These are phyloP conservation scores for Lachnellula subtilissima DNA, from an alignment of 2,329 filamentous ascomycete genomes.

Conservation along the genomic window DNA sequence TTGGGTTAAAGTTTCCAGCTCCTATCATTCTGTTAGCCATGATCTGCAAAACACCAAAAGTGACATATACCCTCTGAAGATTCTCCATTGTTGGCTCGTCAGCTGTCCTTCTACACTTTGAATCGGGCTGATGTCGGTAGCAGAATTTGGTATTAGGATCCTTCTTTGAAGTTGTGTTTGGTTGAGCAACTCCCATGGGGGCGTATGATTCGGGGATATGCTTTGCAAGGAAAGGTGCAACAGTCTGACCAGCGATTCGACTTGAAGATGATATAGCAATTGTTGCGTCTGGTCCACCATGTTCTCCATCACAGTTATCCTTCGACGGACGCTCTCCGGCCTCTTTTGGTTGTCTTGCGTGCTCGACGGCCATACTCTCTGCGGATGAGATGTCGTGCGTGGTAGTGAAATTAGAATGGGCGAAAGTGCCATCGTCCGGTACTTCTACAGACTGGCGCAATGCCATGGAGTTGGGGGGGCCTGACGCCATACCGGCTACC, in stretches of 20 bases:
- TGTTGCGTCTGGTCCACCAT: constrained; percentile 17
- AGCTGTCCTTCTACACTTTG: constrained; percentile 86
- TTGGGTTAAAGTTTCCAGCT: constrained; percentile 74
- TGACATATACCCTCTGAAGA: constrained; percentile 68
- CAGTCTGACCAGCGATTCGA: constrained; percentile 28
- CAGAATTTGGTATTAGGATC: constrained; percentile 85
- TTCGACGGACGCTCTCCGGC: constrained; percentile 21
- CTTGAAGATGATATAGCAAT: constrained; percentile 26
- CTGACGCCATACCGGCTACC: constrained; percentile 22
- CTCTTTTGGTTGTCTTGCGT: constrained; percentile 5
- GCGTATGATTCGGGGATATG: constrained; percentile 90
- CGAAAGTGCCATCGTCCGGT: constrained; percentile 11
- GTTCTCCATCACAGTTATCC: constrained; percentile 23
- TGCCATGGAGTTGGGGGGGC: constrained; percentile 16
- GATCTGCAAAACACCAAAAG: background rate
- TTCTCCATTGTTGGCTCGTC: constrained; percentile 96
- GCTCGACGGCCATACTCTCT: constrained; percentile 5
- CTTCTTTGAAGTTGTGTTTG: constrained; percentile 35
- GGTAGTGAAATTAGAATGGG: constrained; percentile 8
- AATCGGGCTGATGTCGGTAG: constrained; percentile 89
- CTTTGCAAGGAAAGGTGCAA: constrained; percentile 73
- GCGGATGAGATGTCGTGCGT: constrained; percentile 14
- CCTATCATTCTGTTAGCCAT: constrained; percentile 42
- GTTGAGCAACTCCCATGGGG: constrained; percentile 54
- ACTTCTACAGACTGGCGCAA: constrained; percentile 27